Conservation (phyloP, 2,329 filamentous ascomycete genomes). For the Emmonsia crescens region DNA sequence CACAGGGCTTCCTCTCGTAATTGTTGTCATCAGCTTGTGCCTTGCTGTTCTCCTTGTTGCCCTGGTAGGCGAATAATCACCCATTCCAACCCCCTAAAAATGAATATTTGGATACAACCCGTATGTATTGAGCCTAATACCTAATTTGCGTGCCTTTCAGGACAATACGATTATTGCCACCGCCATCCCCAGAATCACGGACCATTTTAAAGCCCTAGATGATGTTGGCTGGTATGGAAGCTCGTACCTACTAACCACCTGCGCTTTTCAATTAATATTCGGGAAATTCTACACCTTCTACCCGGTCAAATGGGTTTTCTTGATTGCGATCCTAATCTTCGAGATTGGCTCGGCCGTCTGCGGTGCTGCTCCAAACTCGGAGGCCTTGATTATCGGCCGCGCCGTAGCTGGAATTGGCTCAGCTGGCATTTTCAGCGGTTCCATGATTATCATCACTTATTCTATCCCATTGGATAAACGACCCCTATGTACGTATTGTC, state of each 20-base stretch:
- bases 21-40: slow-evolving; percentile 10
- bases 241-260: slow-evolving; percentile 34
- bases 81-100: not conserved
- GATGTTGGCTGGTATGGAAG: slow-evolving; percentile 42
- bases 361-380: slow-evolving; percentile 28
- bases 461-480: slow-evolving; percentile 30
- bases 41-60: slow-evolving; percentile 13
- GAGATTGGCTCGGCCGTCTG: slow-evolving; percentile 33
- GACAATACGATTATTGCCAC: slow-evolving; percentile 37
- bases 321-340: slow-evolving; percentile 31
- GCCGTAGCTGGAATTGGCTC: slow-evolving; percentile 33
- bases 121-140: not conserved
- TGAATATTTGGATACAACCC: too few species aligned
- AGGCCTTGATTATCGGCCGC: slow-evolving; percentile 31
- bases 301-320: slow-evolving; percentile 34
- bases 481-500: slow-evolving; percentile 27
- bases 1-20: slow-evolving; percentile 8
- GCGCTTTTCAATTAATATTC: slow-evolving; percentile 32
- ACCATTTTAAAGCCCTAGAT: slow-evolving; percentile 36
- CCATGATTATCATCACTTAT: slow-evolving; percentile 30
- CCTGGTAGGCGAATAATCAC: slow-evolving; percentile 7
- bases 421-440: slow-evolving; percentile 31
- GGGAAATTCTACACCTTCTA: slow-evolving; percentile 37
- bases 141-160: slow-evolving; percentile 12
- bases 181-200: slow-evolving; percentile 39